phyloP scores from a whole-genome alignment of 75 land plant species.

The Picea glauca region DNA sequence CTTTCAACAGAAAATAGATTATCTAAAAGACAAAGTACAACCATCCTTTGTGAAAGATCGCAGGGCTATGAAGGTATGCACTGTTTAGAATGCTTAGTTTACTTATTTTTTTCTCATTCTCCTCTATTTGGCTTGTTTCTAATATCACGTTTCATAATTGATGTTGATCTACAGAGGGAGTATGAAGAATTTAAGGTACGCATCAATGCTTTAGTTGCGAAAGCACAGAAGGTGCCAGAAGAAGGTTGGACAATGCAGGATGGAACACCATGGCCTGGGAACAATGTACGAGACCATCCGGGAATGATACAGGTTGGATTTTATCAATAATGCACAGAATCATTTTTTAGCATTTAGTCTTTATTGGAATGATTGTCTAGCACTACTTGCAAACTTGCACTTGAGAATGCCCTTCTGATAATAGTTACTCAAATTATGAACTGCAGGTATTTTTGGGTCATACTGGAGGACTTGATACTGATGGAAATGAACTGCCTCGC shows the following conservation, averaged over 20 bases:
- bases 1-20: slow-evolving; percentile 69
- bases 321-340: neutral
- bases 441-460: slow-evolving; percentile 77
- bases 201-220: slow-evolving; percentile 66
- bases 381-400: neutral
- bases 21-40: slow-evolving; percentile 66
- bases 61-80: slow-evolving; percentile 63
- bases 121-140: neutral
- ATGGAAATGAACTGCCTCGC: slow-evolving; percentile 73
- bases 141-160: neutral
- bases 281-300: slow-evolving; percentile 70
- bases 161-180: slow-evolving; percentile 53
- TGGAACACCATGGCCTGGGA: slow-evolving; percentile 82
- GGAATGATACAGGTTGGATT: slow-evolving; percentile 72
- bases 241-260: slow-evolving; percentile 87
- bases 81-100: neutral
- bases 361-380: neutral
- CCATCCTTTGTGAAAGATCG: slow-evolving; percentile 67
- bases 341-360: neutral
- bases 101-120: neutral
- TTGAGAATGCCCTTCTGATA: neutral
- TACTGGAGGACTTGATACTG: slow-evolving; percentile 62
- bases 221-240: slow-evolving; percentile 69
- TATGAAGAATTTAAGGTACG: slow-evolving; percentile 82
- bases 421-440: neutral